A percentile compares a stretch with the other conserved stretches of the same genome.
Evolutionary conservation across 2,329 filamentous ascomycete genomes (phyloP).

Genomic region (Teratosphaeria destructans): DNA sequence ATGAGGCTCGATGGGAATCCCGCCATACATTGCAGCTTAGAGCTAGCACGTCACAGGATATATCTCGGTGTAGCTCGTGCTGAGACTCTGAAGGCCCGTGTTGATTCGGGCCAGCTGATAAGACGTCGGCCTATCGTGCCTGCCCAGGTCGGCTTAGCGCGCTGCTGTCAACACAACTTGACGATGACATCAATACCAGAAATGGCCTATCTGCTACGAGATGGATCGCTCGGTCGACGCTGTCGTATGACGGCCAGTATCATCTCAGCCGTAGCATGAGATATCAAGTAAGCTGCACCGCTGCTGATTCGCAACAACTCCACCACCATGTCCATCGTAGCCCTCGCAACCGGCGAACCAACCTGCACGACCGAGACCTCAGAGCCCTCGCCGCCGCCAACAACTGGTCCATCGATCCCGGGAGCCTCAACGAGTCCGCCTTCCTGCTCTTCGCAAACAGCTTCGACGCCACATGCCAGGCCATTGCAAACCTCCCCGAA

Average conservation of each 20-base stretch:
- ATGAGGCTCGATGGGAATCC: not conserved
- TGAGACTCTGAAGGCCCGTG: not conserved
- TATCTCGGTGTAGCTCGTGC: not conserved
- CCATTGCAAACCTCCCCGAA: conserved; percentile 24
- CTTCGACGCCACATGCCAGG: conserved; percentile 18
- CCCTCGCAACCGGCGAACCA: conserved; percentile 17
- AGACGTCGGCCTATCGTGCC: not conserved
- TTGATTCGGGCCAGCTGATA: not conserved
- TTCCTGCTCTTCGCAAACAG: conserved; percentile 20
- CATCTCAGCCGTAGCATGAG: not conserved
- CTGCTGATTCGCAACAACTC: not conserved
- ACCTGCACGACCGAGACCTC: conserved; percentile 19
- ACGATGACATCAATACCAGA: not conserved
- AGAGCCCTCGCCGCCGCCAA: conserved; percentile 11
- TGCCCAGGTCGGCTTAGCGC: not conserved
- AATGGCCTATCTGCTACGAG: not conserved
- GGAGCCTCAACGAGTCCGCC: conserved; percentile 13
- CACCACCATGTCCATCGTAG: conserved; percentile 20
- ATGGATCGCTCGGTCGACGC: not conserved
- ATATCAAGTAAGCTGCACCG: not conserved
- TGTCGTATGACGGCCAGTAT: not conserved
- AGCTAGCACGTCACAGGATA: not conserved
- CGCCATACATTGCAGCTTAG: not conserved
- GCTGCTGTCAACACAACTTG: not conserved
- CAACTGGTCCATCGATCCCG: conserved; percentile 15